These are phyloP conservation scores for Ogataea pini DNA, from an alignment of 805 yeast genomes.

Conservation along the genomic window DNA sequence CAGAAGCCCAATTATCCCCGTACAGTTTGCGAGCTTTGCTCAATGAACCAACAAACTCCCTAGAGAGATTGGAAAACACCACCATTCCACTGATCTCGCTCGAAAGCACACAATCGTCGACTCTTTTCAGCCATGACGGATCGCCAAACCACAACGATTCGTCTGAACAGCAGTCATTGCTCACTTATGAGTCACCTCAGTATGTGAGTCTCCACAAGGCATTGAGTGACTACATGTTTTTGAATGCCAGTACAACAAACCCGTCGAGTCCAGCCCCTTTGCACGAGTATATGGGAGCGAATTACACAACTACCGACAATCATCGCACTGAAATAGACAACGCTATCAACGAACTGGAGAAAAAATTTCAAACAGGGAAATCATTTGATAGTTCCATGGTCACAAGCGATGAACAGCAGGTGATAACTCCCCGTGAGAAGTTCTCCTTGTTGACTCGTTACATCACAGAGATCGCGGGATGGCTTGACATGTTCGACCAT, in stretches of 20 bases:
- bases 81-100: background rate
- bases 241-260: constrained; percentile 32
- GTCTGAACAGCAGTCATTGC: background rate
- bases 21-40: background rate
- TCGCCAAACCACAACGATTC: background rate
- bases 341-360: constrained; percentile 15
- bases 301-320: constrained; percentile 11
- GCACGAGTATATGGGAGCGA: constrained; percentile 3
- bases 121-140: background rate
- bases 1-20: background rate
- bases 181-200: constrained; percentile 13
- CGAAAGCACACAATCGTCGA: background rate
- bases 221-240: constrained; percentile 41
- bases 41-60: background rate
- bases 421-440: constrained; percentile 24
- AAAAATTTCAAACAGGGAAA: constrained; percentile 1
- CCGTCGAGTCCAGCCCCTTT: constrained; percentile 15
- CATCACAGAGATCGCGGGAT: constrained; percentile 21
- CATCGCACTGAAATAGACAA: constrained; percentile 12
- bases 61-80: background rate
- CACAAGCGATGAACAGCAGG: constrained; percentile 26
- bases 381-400: background rate
- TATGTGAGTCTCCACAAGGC: constrained; percentile 31
- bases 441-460: constrained; percentile 20
- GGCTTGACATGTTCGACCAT: constrained; percentile 32